A percentile compares a stretch with the other conserved stretches of the same genome.
Conservation (phyloP, 192 early-diverging fungal genomes). For the Coemansia sp. region DNA sequence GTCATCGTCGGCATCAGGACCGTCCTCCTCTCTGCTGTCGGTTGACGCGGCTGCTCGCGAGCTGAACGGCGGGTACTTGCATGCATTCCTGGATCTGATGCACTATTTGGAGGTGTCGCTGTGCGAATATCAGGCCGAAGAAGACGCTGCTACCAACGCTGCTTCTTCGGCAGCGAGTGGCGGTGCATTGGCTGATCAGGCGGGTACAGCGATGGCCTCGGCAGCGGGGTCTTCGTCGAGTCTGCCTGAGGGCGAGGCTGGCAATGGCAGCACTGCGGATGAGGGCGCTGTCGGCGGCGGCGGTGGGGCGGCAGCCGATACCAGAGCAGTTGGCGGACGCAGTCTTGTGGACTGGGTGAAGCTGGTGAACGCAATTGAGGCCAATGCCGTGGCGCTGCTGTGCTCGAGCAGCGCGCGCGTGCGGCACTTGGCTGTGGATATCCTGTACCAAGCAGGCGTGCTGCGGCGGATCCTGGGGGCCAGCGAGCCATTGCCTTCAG, state of each 20-base stretch:
- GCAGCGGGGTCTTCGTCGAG: not conserved
- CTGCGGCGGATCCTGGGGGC: constrained; percentile 33
- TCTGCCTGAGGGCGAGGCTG: not conserved
- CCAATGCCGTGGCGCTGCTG: constrained; percentile 39
- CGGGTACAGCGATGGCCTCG: not conserved
- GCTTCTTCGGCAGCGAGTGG: not conserved
- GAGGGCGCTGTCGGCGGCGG: not conserved
- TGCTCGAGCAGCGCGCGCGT: constrained; percentile 47
- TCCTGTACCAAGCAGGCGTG: constrained; percentile 42
- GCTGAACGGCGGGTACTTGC: constrained; percentile 61
- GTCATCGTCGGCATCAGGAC: not conserved
- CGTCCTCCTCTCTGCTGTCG: not conserved
- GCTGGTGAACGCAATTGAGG: constrained; percentile 43
- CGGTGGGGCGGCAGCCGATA: not conserved
- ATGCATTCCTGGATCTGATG: constrained; percentile 69
- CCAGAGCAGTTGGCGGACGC: constrained; percentile 15
- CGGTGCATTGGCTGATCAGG: not conserved
- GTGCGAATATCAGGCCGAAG: constrained; percentile 24
- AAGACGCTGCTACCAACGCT: not conserved
- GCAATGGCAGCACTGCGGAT: not conserved
- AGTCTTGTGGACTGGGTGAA: constrained; percentile 33
- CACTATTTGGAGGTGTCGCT: constrained; percentile 50
- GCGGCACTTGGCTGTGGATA: constrained; percentile 34
- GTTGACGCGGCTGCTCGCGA: constrained; percentile 8
- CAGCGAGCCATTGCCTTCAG: constrained; percentile 22